Evolutionary conservation across 768 basidiomycete species (phyloP), one percentile per base, ranked within the genome.

Genomic region (Fistulinella prunicolor): DNA sequence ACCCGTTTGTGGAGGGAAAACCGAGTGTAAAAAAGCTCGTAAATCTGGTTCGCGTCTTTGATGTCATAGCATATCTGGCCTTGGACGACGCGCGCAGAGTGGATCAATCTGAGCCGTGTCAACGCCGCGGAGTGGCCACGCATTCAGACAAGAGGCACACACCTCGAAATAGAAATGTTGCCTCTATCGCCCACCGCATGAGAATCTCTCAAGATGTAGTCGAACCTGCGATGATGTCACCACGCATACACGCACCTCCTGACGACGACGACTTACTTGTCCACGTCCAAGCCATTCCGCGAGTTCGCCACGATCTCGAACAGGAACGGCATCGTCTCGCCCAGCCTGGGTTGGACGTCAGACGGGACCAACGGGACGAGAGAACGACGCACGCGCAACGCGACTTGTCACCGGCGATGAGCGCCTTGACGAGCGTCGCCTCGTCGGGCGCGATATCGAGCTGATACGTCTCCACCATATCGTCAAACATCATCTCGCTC

Each of bases 291-390:
- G 0, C 90, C 90, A 51, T 91, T 92, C 7, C 80, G 71, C 62
- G 78, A 78, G 67, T 93, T 93, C 0, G 89, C 83, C 3, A 93
- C 86, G 42, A 93, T 91, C 45, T 92, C 86, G 58, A 92, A 93
- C 3, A 93, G 66, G 56, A 87, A 92, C 1, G 69, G 64, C 64
- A 90, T 90, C 60, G 84, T 85, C 14, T 70, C 1, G 9, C 65
- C 69, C 6, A 59, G 49, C 10, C 61, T 68, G 26, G 37, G 19
- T 0, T 21, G n/a, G 26, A 28, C 22, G 22, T 7, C 59, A 34
- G 9, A 13, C 16, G 16, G 16, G 12, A 16, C 16, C 9, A 16
- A 12, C 4, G 32, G 5, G 14, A 34, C 7, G 5, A 34, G 5
- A 16, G 14, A 16, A 14, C n/a, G 6, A 73, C 79, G 40, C 19